phyloP scores from a whole-genome alignment of 108 stramenopile species.

The Cyclotella distinguenda region DNA sequence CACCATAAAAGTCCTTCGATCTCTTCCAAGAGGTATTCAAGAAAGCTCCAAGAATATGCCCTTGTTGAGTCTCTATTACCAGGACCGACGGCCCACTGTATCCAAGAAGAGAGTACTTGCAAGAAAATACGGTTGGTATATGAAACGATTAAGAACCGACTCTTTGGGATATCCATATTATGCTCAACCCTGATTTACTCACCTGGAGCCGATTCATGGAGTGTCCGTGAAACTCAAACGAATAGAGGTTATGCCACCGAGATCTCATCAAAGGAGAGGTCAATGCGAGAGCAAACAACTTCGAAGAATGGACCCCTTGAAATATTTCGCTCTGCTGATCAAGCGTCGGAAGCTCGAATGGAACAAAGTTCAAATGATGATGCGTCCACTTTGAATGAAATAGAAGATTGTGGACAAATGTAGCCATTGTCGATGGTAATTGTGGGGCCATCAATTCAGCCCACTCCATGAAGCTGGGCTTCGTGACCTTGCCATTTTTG shows the following conservation, averaged over 20 bases:
- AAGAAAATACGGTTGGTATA: no score
- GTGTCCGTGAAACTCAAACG: constrained; percentile 36
- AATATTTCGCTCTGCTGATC: constrained; percentile 40
- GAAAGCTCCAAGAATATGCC: constrained; percentile 39
- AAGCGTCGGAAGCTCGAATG: constrained; percentile 29
- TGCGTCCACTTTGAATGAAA: constrained; percentile 37
- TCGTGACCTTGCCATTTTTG: constrained; percentile 19
- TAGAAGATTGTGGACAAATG: constrained; percentile 45
- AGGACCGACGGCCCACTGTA: constrained; percentile 36
- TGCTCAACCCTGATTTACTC: no score
- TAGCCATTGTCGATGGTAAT: constrained; percentile 33
- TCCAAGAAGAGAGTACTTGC: constrained; percentile 38
- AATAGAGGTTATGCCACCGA: constrained; percentile 44
- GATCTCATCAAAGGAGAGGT: constrained; percentile 34
- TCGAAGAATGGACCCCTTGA: constrained; percentile 21
- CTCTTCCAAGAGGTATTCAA: constrained; percentile 39
- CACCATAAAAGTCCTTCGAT: constrained; percentile 36
- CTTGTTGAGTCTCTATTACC: constrained; percentile 40
- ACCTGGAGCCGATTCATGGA: constrained; percentile 46
- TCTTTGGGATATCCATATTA: no score
- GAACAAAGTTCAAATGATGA: constrained; percentile 40
- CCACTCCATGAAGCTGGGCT: constrained; percentile 35
- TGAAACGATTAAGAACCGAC: no score
- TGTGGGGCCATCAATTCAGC: constrained; percentile 36
- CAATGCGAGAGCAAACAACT: constrained; percentile 39